Percentiles rank a stretch among this genome's conserved stretches.
Evolutionary conservation across 495 filamentous ascomycete genomes (phyloP).

Genomic region (Talaromyces borbonicus): DNA sequence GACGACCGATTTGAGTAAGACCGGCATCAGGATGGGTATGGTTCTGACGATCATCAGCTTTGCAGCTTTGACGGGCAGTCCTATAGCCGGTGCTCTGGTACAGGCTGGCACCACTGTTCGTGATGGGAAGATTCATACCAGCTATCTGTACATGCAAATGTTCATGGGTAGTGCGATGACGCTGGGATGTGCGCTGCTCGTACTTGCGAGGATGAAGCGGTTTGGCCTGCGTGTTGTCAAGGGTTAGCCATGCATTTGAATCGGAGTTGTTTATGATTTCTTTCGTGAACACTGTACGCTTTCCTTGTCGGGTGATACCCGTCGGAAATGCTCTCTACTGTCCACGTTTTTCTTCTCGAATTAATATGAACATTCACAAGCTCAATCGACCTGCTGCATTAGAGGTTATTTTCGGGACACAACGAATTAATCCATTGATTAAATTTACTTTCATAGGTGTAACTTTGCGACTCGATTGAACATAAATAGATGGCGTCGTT

Average conservation of each 20-base stretch:
- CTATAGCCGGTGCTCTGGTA: slow-evolving; percentile 51
- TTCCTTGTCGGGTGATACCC: too few species aligned
- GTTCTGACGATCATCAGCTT: slow-evolving; percentile 57
- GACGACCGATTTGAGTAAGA: slow-evolving; percentile 48
- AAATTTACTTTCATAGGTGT: not conserved
- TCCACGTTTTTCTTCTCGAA: too few species aligned
- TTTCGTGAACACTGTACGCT: too few species aligned
- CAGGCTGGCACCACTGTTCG: slow-evolving; percentile 16
- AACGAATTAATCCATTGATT: not conserved
- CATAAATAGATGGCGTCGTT: not conserved
- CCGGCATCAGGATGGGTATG: slow-evolving; percentile 62
- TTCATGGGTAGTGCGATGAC: slow-evolving; percentile 34
- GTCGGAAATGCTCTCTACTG: too few species aligned
- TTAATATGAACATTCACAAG: slow-evolving; percentile 13
- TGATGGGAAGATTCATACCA: slow-evolving; percentile 7
- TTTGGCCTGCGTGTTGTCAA: slow-evolving; percentile 4
- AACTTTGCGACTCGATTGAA: not conserved
- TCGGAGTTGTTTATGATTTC: too few species aligned
- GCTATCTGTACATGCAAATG: slow-evolving; percentile 44
- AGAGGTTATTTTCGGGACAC: not conserved
- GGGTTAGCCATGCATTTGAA: too few species aligned
- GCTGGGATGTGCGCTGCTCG: slow-evolving; percentile 23
- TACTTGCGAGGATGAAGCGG: slow-evolving; percentile 19
- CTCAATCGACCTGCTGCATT: not conserved
- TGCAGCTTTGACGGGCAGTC: slow-evolving; percentile 57